These are phyloP conservation scores for Mucor irregularis DNA, from an alignment of 371 early-diverging fungal species.

Conservation along the genomic window DNA sequence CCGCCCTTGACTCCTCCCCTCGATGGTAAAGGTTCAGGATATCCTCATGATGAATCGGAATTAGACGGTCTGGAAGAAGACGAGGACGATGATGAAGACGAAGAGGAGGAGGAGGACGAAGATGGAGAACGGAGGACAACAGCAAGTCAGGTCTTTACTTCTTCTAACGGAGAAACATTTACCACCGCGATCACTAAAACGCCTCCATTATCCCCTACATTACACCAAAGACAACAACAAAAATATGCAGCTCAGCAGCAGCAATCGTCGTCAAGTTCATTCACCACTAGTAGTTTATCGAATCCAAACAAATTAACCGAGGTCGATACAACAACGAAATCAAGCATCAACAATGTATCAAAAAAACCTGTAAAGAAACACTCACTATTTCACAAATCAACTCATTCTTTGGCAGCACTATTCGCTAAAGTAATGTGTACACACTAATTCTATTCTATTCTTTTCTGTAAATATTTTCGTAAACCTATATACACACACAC, in stretches of 20 bases:
- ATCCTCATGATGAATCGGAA: constrained; percentile 2
- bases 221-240: too few relatives aligned
- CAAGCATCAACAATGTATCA: neutral
- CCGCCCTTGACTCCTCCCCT: neutral
- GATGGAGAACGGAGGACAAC: neutral
- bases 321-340: neutral
- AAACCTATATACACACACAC: too few relatives aligned
- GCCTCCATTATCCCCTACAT: neutral
- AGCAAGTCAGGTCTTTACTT: neutral
- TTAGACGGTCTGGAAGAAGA: neutral
- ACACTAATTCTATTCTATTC: neutral
- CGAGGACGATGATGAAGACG: neutral
- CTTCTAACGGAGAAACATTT: neutral
- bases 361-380: neutral
- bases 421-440: constrained; percentile 20
- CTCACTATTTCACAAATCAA: constrained; percentile 18
- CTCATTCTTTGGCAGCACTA: constrained; percentile 9
- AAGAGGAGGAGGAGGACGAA: neutral
- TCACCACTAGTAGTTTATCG: neutral
- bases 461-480: neutral
- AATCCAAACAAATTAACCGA: constrained; percentile 8
- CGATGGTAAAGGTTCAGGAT: neutral
- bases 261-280: neutral
- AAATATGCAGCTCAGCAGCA: too few relatives aligned
- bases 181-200: neutral